Evolutionary conservation across 177 flowering plant genomes (phyloP).

Genomic region (Vitis hybrid): DNA sequence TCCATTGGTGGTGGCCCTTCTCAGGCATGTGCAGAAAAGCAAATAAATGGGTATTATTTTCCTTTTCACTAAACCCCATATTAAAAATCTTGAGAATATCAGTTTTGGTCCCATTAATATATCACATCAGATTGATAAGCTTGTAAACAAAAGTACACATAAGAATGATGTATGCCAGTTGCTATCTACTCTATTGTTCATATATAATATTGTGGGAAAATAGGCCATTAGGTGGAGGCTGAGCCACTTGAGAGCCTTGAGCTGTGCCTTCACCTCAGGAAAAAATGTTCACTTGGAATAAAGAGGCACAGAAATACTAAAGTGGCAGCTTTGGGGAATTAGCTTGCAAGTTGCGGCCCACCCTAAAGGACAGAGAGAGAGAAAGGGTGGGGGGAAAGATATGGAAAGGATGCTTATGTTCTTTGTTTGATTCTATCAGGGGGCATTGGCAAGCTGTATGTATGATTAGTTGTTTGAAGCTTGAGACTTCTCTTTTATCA

Average conservation of each 20-base stretch:
- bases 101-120: too few species aligned
- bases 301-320: background rate
- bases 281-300: background rate
- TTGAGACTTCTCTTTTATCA: slow-evolving; percentile 1
- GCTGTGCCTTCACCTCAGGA: background rate
- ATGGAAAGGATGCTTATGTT: background rate
- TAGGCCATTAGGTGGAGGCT: background rate
- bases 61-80: too few species aligned
- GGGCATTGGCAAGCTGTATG: background rate
- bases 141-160: too few species aligned
- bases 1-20: too few species aligned
- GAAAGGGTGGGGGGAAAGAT: background rate
- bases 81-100: too few species aligned
- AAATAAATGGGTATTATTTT: too few species aligned
- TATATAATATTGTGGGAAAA: too few species aligned
- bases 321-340: slow-evolving; percentile 3
- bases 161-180: too few species aligned
- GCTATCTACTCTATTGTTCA: too few species aligned
- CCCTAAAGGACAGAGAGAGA: background rate
- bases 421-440: slow-evolving; percentile 12
- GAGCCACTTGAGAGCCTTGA: background rate
- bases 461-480: slow-evolving; percentile 1
- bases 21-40: too few species aligned
- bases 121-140: too few species aligned
- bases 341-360: background rate